Conservation (phyloP, 257 asterid genomes). For the Linderniella brevidens region DNA sequence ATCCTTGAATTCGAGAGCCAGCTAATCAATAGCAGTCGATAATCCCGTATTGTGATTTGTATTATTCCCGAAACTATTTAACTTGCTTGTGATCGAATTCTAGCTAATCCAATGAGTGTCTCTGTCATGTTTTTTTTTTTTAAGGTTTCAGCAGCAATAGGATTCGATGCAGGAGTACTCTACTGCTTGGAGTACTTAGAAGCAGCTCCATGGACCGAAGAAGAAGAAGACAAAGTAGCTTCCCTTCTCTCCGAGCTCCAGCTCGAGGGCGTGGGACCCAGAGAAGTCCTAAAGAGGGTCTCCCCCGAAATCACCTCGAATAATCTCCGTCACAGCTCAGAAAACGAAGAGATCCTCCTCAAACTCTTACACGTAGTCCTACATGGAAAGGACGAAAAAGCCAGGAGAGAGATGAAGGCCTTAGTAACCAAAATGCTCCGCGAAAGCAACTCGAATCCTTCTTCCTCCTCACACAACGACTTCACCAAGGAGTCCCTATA, state of each 20-base stretch:
- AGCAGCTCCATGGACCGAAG: constrained; percentile 98
- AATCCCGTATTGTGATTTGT: no score
- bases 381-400: constrained; percentile 95
- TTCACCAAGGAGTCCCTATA: constrained; percentile 70
- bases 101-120: no score
- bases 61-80: no score
- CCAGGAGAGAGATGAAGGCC: constrained; percentile 82
- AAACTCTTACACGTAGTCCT: constrained; percentile 75
- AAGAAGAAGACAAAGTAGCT: constrained; percentile 87
- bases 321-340: constrained; percentile 24
- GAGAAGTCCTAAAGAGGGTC: constrained; percentile 80
- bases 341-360: constrained; percentile 63
- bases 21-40: no score
- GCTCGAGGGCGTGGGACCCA: constrained; percentile 76
- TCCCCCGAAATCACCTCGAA: constrained; percentile 44
- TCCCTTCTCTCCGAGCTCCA: constrained; percentile 68
- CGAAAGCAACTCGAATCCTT: constrained; percentile 20
- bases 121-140: constrained; percentile 1
- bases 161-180: constrained; percentile 81
- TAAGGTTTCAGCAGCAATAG: constrained; percentile 90
- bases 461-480: constrained; percentile 39
- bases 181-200: constrained; percentile 88
- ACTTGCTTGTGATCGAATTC: no score
- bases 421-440: constrained; percentile 72
- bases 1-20: no score